Evolutionary conservation across 352 stramenopile species (phyloP).

Genomic region (Globisporangium barbulae): DNA sequence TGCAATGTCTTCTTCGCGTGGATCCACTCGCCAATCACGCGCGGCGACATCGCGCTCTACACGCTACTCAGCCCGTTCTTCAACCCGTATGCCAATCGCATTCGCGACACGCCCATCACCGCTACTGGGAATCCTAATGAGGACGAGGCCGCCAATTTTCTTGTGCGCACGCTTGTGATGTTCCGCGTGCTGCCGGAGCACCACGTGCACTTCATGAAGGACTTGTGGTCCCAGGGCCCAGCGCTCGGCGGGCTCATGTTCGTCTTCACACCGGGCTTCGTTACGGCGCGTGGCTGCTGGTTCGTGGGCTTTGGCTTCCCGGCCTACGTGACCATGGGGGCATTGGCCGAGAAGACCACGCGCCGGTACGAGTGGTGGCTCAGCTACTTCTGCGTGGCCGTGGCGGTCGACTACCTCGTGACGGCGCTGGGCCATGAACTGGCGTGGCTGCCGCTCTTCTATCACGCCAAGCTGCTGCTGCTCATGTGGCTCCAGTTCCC

Average conservation of each 20-base stretch:
- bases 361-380: constrained; percentile 88
- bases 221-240: constrained; percentile 77
- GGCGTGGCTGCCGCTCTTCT: constrained; percentile 83
- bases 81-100: constrained; percentile 70
- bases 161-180: constrained; percentile 64
- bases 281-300: constrained; percentile 70
- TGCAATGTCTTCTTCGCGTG: constrained; percentile 75
- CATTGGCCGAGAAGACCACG: constrained; percentile 68
- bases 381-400: constrained; percentile 73
- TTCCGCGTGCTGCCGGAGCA: constrained; percentile 62
- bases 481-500: constrained; percentile 90
- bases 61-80: constrained; percentile 59
- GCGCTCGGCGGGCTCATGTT: constrained; percentile 78
- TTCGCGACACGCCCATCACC: constrained; percentile 36
- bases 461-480: constrained; percentile 77
- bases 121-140: constrained; percentile 9
- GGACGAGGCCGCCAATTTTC: constrained; percentile 54
- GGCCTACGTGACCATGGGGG: constrained; percentile 76
- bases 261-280: constrained; percentile 81
- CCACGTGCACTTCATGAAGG: constrained; percentile 66
- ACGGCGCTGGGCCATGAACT: constrained; percentile 49
- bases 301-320: constrained; percentile 82
- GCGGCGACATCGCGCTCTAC: constrained; percentile 72
- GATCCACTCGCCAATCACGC: constrained; percentile 75
- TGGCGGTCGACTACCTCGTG: constrained; percentile 69